A percentile compares a stretch with the other conserved stretches of the same genome.
Evolutionary conservation across 163 green algal genomes (phyloP).

Genomic region (Trebouxiophyceae sp.): DNA sequence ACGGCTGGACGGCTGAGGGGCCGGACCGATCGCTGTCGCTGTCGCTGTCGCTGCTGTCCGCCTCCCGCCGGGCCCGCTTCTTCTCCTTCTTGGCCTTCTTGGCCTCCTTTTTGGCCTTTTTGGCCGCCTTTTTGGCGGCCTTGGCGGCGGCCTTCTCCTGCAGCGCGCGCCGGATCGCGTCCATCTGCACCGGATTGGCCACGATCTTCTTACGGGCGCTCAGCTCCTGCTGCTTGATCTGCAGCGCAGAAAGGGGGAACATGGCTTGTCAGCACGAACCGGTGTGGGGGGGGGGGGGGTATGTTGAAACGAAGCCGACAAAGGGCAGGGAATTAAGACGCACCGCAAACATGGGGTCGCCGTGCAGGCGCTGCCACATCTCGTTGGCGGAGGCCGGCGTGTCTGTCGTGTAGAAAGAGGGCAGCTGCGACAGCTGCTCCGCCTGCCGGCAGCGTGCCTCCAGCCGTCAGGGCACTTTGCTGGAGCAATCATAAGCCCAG

Average conservation of each 20-base stretch:
- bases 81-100: conserved; percentile 41
- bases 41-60: neutral
- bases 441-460: too few relatives aligned
- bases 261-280: neutral
- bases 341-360: conserved; percentile 78
- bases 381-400: conserved; percentile 74
- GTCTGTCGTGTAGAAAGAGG: conserved; percentile 55
- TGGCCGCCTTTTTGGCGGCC: conserved; percentile 28
- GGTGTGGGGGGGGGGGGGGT: neutral
- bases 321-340: conserved; percentile 3
- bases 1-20: too few relatives aligned
- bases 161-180: conserved; percentile 56
- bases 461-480: too few relatives aligned
- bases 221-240: conserved; percentile 78
- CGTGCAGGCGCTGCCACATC: conserved; percentile 76
- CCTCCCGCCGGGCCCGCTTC: neutral
- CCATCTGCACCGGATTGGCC: conserved; percentile 80
- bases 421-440: conserved; percentile 42
- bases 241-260: conserved; percentile 11
- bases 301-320: neutral
- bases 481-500: too few relatives aligned
- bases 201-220: conserved; percentile 54
- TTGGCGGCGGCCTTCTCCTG: conserved; percentile 16
- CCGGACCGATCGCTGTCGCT: neutral
- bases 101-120: conserved; percentile 49